A percentile compares a stretch with the other conserved stretches of the same genome.
phyloP scores from a whole-genome alignment of 2,329 filamentous ascomycete genomes.

The Bertia moriformis region DNA sequence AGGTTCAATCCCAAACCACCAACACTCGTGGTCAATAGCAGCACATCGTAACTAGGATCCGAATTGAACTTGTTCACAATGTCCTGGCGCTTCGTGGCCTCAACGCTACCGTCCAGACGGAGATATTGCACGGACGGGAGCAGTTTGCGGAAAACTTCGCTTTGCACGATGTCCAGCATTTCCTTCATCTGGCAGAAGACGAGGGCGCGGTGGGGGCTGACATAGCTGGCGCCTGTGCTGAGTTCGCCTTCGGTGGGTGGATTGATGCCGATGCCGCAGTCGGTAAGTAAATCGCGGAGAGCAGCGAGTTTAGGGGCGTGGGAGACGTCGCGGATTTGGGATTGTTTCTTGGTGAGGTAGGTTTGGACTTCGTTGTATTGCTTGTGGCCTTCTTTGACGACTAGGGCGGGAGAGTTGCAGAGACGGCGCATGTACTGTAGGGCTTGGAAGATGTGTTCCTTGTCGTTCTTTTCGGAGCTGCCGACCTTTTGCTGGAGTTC shows the following conservation, averaged over 20 bases:
- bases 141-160: constrained; percentile 76
- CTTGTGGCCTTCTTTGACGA: constrained; percentile 86
- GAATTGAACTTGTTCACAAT: constrained; percentile 99
- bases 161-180: constrained; percentile 98
- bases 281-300: constrained; percentile 82
- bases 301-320: constrained; percentile 91
- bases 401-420: constrained; percentile 90
- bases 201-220: constrained; percentile 87
- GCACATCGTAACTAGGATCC: constrained; percentile 87
- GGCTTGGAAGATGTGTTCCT: constrained; percentile 98
- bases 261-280: constrained; percentile 77
- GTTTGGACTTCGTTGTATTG: constrained; percentile 79
- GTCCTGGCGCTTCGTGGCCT: constrained; percentile 84
- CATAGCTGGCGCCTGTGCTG: constrained; percentile 58
- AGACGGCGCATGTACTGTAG: constrained; percentile 99
- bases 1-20: constrained; percentile 88
- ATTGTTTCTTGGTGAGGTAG: constrained; percentile 64
- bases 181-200: constrained; percentile 99
- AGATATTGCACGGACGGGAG: constrained; percentile 87
- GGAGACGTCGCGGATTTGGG: constrained; percentile 65
- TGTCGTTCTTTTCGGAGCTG: constrained; percentile 76
- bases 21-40: constrained; percentile 87
- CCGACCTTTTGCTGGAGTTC: constrained; percentile 73
- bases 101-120: constrained; percentile 84
- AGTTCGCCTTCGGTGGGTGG: constrained; percentile 41